Conservation (phyloP, 225 moss, liverwort and hornwort species). For the Pseudoscleropodium purum region DNA sequence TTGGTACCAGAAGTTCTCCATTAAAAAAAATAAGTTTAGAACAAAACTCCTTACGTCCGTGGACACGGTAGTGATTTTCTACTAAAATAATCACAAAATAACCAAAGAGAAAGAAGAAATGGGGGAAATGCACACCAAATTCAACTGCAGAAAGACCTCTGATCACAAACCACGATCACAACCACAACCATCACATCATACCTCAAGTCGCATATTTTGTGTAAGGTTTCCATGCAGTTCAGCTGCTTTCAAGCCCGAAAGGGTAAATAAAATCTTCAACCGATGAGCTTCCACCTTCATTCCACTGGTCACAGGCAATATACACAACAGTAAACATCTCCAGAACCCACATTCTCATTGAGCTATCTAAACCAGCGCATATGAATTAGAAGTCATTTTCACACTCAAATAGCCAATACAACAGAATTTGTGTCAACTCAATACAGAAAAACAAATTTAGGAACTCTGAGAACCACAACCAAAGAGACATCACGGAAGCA, state of each 20-base stretch:
- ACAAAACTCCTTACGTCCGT: not conserved
- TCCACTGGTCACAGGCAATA: conserved; percentile 50
- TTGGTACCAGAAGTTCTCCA: not conserved
- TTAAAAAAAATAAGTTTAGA: not conserved
- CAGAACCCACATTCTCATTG: not conserved
- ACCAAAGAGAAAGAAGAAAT: not conserved
- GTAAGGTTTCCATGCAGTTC: conserved; percentile 98
- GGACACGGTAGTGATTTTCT: not conserved
- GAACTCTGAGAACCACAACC: not conserved
- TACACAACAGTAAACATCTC: not conserved
- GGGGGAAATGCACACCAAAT: not conserved
- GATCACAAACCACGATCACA: not conserved
- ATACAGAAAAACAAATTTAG: not conserved
- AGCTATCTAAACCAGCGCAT: not conserved
- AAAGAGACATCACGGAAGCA: not conserved
- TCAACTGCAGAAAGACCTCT: not conserved
- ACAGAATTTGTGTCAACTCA: not conserved
- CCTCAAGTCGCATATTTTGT: conserved; percentile 92
- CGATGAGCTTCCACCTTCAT: conserved; percentile 94
- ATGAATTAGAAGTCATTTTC: not conserved
- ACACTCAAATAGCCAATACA: not conserved
- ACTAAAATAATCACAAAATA: not conserved
- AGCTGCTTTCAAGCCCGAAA: conserved; percentile 86
- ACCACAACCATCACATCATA: conserved; percentile 7
- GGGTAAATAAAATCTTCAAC: conserved; percentile 91